Evolutionary conservation across 2,329 filamentous ascomycete genomes (phyloP).

Genomic region (Xylariomycetidae sp.): DNA sequence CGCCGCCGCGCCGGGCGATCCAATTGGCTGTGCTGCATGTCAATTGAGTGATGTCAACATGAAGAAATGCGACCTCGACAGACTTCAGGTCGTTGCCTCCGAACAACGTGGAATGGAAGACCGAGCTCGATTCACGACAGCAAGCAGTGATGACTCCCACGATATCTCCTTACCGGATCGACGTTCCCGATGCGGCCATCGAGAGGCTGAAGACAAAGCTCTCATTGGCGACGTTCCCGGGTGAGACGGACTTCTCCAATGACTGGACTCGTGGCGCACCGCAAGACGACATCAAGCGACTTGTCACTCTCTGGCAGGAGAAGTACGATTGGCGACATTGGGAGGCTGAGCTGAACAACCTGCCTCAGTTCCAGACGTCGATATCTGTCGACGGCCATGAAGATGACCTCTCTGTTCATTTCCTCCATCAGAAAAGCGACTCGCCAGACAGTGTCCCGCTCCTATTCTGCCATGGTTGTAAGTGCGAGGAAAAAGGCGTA

Average conservation of each 20-base stretch:
- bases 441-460: not conserved
- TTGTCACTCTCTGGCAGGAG: not conserved
- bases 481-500: too few relatives aligned
- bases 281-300: not conserved
- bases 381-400: not conserved
- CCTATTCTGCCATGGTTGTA: not conserved
- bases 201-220: conserved; percentile 12
- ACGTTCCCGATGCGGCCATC: conserved; percentile 11
- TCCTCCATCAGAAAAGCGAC: not conserved
- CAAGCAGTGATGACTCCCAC: conserved; percentile 5
- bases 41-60: too few relatives aligned
- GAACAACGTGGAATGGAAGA: too few relatives aligned
- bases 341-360: not conserved
- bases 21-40: too few relatives aligned
- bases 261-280: not conserved
- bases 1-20: too few relatives aligned
- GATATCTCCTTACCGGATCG: conserved; percentile 12
- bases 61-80: too few relatives aligned
- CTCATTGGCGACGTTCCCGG: conserved; percentile 10
- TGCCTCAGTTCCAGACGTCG: not conserved
- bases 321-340: not conserved
- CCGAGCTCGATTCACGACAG: too few relatives aligned
- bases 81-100: too few relatives aligned
- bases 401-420: not conserved
- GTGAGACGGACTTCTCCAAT: conserved; percentile 8